Evolutionary conservation across 192 early-diverging fungal genomes (phyloP), one percentile per base, ranked within the genome.

Genomic region (Coemansia sp.): DNA sequence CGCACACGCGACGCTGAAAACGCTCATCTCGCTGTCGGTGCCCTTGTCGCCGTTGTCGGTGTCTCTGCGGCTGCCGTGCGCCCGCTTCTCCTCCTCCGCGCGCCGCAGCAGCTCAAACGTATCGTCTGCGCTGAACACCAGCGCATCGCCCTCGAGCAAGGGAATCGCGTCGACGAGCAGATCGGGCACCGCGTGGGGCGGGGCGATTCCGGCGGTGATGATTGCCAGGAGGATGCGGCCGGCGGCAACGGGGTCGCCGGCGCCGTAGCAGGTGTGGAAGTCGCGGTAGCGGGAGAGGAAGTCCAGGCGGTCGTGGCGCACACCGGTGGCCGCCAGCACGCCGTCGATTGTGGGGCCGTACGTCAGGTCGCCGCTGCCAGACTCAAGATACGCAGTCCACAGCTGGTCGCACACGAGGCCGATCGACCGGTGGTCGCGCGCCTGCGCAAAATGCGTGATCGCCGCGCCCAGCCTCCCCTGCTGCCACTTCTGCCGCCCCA

Each of bases 81-180:
- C 60, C 52, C 56, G 65, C 21, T 62, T 62, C 16, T 86, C 46
- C 26, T 88, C 77, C 63, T 92, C 90, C 10, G 89, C 72, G 72
- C 86, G 84, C 47, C 85, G 74, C 88, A 92, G 88, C 49, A 92
- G 68, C 66, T 85, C 90, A 21, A 81, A 75, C 1, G 89, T 92
- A 15, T 88, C 84, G 3, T 80, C 67, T 0, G 83, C 66, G 46
- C 73, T 65, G 60, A 92, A 90, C 36, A 91, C 80, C 52, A 90
- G 59, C 16, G 8, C 36, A 12, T 90, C 85, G 43, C 73, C 78
- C 32, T 88, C 86, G 21, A 91, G 72, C 48, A 91, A 61, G 36
- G 88, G 90, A 22, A 91, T 71, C 0, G 87, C 67, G 49, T 91
- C 89, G 7, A 89, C 67, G 13, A 91, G 68, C 36, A 88, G 43